phyloP scores from a whole-genome alignment of 116 monocot species.

The Iris pallida region DNA sequence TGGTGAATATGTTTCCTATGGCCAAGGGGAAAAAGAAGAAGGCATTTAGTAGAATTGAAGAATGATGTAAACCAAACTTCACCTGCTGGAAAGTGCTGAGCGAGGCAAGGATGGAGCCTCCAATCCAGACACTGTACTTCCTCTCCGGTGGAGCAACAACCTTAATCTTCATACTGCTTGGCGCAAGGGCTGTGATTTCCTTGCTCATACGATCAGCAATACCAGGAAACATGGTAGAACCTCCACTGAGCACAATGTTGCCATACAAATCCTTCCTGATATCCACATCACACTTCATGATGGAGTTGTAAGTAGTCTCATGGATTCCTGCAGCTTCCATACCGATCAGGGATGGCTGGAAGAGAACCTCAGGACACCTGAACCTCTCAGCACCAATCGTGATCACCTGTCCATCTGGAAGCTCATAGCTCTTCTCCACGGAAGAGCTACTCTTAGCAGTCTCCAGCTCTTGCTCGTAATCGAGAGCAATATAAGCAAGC shows the following conservation, averaged over 20 bases:
- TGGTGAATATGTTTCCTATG: too few relatives aligned
- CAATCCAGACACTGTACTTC: slow-evolving; percentile 8
- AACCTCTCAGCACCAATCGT: slow-evolving; percentile 7
- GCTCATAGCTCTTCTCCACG: not conserved
- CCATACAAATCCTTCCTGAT: slow-evolving; percentile 11
- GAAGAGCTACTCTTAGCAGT: not conserved
- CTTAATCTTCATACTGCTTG: slow-evolving; percentile 10
- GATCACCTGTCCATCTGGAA: slow-evolving; percentile 10
- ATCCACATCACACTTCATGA: slow-evolving; percentile 12
- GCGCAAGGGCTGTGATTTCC: slow-evolving; percentile 4
- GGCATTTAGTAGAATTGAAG: not conserved
- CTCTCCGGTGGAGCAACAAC: slow-evolving; percentile 8
- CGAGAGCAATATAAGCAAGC: slow-evolving; percentile 36
- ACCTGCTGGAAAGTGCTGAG: slow-evolving; percentile 9
- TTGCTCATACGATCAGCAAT: slow-evolving; percentile 10
- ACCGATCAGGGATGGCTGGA: slow-evolving; percentile 10
- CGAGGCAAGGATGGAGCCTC: slow-evolving; percentile 12
- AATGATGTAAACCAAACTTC: not conserved
- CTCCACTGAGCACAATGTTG: slow-evolving; percentile 5
- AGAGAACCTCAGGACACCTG: slow-evolving; percentile 10
- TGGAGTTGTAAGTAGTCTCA: slow-evolving; percentile 11
- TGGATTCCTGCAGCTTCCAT: slow-evolving; percentile 8
- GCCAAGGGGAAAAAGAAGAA: too few relatives aligned
- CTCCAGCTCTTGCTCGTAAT: not conserved
- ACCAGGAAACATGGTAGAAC: slow-evolving; percentile 8